Evolutionary conservation across 345 rosid species (phyloP).

Genomic region (Limnanthes douglasii): DNA sequence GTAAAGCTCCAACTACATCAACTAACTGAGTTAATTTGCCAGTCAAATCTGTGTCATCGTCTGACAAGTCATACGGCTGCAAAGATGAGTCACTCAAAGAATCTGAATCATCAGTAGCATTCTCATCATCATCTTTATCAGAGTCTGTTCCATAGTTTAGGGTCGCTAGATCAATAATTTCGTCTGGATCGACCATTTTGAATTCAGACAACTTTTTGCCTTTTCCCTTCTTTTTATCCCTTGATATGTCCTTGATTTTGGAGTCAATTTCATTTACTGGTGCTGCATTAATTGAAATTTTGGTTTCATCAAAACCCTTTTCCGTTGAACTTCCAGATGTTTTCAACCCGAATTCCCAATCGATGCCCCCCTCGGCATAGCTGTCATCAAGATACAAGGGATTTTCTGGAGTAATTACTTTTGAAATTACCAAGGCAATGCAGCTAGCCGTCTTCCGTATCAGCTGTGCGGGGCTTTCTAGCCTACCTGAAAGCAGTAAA

Average conservation of each 20-base stretch:
- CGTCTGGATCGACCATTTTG: slow-evolving; percentile 69
- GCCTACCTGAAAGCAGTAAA: slow-evolving; percentile 54
- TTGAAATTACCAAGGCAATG: slow-evolving; percentile 75
- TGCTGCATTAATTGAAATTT: slow-evolving; percentile 15
- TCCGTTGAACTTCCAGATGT: slow-evolving; percentile 12
- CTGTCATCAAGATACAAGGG: slow-evolving; percentile 83
- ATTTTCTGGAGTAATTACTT: slow-evolving; percentile 77
- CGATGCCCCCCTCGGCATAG: slow-evolving; percentile 44
- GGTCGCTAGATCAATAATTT: slow-evolving; percentile 65
- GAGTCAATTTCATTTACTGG: slow-evolving; percentile 13
- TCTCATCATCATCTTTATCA: slow-evolving; percentile 41
- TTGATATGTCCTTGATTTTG: slow-evolving; percentile 9
- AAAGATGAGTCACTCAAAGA: slow-evolving; percentile 58
- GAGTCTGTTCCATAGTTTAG: slow-evolving; percentile 43
- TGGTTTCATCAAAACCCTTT: slow-evolving; percentile 17
- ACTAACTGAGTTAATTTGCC: slow-evolving; percentile 61
- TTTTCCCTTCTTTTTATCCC: slow-evolving; percentile 17
- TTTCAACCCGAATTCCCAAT: slow-evolving; percentile 75
- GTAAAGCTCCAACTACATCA: slow-evolving; percentile 85
- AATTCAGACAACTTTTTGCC: slow-evolving; percentile 25
- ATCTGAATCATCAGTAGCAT: slow-evolving; percentile 50
- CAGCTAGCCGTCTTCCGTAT: slow-evolving; percentile 82
- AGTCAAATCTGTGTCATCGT: slow-evolving; percentile 66
- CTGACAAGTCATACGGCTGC: slow-evolving; percentile 85
- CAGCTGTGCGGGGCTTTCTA: slow-evolving; percentile 66